Percentiles rank a stretch among this genome's conserved stretches.
phyloP scores from a whole-genome alignment of 345 rosid genomes.

The Anacardium occidentale region DNA sequence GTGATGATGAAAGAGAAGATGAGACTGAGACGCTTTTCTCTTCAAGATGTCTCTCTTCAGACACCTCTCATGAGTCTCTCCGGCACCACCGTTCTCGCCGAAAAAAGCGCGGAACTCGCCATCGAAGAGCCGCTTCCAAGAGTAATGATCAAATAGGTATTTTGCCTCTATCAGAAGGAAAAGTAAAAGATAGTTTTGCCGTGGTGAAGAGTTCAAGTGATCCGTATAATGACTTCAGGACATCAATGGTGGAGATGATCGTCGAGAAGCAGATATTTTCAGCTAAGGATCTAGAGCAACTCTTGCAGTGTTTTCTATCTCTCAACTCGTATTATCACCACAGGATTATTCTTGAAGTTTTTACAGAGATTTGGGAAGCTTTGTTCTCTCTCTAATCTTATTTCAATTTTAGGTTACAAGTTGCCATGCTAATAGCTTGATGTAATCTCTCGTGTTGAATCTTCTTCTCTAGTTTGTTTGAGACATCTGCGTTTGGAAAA shows the following conservation, averaged over 20 bases:
- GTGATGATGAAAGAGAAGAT: constrained; percentile 57
- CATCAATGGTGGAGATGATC: constrained; percentile 87
- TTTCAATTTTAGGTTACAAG: not conserved
- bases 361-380: constrained; percentile 62
- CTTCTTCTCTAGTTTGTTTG: not conserved
- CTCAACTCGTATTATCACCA: constrained; percentile 71
- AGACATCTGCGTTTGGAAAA: not conserved
- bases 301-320: constrained; percentile 68
- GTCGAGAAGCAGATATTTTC: constrained; percentile 67
- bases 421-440: not conserved
- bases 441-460: constrained; percentile 5
- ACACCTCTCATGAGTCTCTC: constrained; percentile 43
- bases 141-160: constrained; percentile 24
- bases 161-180: constrained; percentile 28
- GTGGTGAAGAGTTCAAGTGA: constrained; percentile 76
- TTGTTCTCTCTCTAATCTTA: constrained; percentile 43
- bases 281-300: constrained; percentile 54
- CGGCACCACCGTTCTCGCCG: constrained; percentile 9
- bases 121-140: constrained; percentile 16
- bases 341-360: constrained; percentile 55
- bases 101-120: constrained; percentile 15
- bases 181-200: constrained; percentile 71
- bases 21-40: constrained; percentile 66
- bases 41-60: constrained; percentile 65
- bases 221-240: constrained; percentile 68